phyloP scores from a whole-genome alignment of 2,329 filamentous ascomycete species.

The Neopestalotiopsis sp. region DNA sequence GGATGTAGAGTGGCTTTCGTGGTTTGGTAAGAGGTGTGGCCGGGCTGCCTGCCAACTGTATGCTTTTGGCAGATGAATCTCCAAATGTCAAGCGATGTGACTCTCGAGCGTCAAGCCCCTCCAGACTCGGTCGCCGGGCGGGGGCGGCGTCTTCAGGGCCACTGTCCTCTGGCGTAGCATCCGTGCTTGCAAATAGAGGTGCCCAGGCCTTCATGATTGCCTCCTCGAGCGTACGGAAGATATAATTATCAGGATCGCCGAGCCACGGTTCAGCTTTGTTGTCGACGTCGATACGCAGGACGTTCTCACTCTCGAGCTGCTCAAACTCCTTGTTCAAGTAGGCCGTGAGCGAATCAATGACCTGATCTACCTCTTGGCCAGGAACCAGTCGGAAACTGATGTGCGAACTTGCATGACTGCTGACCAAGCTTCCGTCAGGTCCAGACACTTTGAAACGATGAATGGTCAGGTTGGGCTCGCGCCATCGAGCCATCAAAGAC shows the following conservation, averaged over 20 bases:
- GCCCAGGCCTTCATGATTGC: constrained; percentile 88
- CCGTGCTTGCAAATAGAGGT: constrained; percentile 46
- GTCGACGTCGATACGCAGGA: constrained; percentile 81
- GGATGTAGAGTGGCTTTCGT: constrained; percentile 83
- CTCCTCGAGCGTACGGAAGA: constrained; percentile 86
- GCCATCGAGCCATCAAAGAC: constrained; percentile 91
- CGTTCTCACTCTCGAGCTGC: constrained; percentile 79
- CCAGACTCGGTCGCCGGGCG: not conserved
- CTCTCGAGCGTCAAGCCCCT: not conserved
- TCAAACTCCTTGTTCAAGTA: constrained; percentile 77
- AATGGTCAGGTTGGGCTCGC: constrained; percentile 91
- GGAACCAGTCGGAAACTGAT: constrained; percentile 92
- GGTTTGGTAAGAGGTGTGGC: constrained; percentile 35
- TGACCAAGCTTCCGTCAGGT: constrained; percentile 90
- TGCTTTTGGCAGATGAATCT: not conserved
- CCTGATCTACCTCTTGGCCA: constrained; percentile 83
- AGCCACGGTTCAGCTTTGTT: constrained; percentile 97
- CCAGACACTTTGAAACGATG: constrained; percentile 93
- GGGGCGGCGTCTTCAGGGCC: not conserved
- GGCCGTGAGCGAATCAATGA: constrained; percentile 68
- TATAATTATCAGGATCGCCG: constrained; percentile 86
- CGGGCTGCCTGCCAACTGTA: not conserved
- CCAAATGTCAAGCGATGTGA: constrained; percentile 13
- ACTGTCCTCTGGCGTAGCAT: constrained; percentile 20
- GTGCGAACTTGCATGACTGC: constrained; percentile 84